Evolutionary conservation across 73 alveolate genomes (phyloP).

Genomic region (Paramecium sonneborni): DNA sequence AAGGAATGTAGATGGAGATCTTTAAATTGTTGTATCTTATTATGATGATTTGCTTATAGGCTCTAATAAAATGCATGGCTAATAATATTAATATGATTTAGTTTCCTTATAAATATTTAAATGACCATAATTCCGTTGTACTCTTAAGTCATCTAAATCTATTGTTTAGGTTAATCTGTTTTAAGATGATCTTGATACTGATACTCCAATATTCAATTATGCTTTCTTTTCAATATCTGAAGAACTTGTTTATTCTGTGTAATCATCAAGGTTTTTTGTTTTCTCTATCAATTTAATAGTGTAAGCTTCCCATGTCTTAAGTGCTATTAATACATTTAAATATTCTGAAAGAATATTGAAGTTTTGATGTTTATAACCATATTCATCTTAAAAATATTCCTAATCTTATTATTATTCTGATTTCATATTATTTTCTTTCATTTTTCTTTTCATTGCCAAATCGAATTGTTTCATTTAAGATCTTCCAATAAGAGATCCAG

Average conservation of each 20-base stretch:
- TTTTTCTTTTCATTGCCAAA: neutral
- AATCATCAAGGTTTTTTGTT: neutral
- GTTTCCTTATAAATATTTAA: neutral
- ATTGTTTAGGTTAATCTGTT: neutral
- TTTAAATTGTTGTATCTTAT: neutral
- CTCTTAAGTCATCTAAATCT: neutral
- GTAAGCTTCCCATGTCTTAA: conserved; percentile 9
- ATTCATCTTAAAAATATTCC: neutral
- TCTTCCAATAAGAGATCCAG: conserved; percentile 1
- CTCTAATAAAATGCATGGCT: neutral
- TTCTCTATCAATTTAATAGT: neutral
- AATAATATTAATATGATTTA: neutral
- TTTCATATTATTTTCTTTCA: neutral
- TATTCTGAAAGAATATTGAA: conserved; percentile 32
- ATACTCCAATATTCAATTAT: neutral
- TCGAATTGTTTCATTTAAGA: conserved; percentile 32
- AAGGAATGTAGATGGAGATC: neutral
- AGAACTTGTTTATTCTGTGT: neutral
- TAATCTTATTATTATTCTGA: neutral
- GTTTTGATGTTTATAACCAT: neutral
- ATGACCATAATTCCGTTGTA: neutral
- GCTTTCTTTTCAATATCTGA: neutral
- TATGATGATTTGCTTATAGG: neutral
- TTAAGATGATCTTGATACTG: neutral
- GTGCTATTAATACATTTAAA: neutral